phyloP scores from a whole-genome alignment of 176 grass and related monocot species.

The Phyllostachys edulis region DNA sequence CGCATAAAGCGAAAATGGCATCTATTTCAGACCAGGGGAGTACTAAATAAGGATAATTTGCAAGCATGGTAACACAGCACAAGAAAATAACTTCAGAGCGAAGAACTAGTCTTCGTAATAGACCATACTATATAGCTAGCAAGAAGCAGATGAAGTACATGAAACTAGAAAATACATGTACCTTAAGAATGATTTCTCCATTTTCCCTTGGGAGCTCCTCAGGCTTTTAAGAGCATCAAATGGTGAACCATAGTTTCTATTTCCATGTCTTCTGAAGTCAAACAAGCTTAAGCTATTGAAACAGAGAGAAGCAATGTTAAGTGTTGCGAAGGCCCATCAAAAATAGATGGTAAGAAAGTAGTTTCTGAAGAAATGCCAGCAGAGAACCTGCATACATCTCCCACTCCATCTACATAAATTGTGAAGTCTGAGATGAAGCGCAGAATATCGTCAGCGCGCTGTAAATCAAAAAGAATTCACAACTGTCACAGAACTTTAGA shows the following conservation, averaged over 20 bases:
- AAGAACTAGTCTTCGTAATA: slow-evolving; percentile 7
- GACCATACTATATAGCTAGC: neutral
- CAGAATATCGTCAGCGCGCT: slow-evolving; percentile 94
- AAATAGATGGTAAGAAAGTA: slow-evolving; percentile 7
- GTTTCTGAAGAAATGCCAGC: slow-evolving; percentile 35
- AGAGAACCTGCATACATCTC: slow-evolving; percentile 90
- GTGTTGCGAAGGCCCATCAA: neutral
- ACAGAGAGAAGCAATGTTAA: slow-evolving; percentile 39
- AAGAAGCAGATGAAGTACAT: neutral
- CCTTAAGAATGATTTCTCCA: slow-evolving; percentile 99
- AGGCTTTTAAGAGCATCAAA: slow-evolving; percentile 60
- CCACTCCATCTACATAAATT: slow-evolving; percentile 90
- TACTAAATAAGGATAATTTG: neutral
- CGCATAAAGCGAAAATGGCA: neutral
- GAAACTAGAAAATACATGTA: slow-evolving; percentile 22
- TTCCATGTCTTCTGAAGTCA: slow-evolving; percentile 89
- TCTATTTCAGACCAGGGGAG: neutral
- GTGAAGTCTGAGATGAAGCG: slow-evolving; percentile 96
- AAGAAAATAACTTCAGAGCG: slow-evolving; percentile 18
- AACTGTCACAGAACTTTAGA: slow-evolving; percentile 18
- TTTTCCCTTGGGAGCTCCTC: slow-evolving; percentile 96
- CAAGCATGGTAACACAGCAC: neutral
- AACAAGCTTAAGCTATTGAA: slow-evolving; percentile 79
- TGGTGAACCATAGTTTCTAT: slow-evolving; percentile 86
- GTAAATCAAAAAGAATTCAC: slow-evolving; percentile 34